phyloP scores from a whole-genome alignment of 179 eudicot genomes.

The Actinidia polygama region DNA sequence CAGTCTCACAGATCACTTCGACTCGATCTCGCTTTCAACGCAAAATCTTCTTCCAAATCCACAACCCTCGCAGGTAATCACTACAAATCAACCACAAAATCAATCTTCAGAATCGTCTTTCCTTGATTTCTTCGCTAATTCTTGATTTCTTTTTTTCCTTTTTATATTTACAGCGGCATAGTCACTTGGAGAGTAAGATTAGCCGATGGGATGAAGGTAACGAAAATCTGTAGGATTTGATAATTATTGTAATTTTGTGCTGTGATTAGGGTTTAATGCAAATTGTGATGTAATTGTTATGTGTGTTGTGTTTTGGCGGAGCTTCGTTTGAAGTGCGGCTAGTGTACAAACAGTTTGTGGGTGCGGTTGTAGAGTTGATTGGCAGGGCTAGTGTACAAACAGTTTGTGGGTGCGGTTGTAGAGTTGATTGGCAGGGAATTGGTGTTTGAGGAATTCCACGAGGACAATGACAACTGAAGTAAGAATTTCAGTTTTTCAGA shows the following conservation, averaged over 20 bases:
- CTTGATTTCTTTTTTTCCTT: neutral
- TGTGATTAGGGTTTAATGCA: neutral
- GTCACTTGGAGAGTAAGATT: constrained; percentile 66
- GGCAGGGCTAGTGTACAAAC: constrained; percentile 82
- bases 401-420: constrained; percentile 74
- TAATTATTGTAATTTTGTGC: neutral
- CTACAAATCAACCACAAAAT: neutral
- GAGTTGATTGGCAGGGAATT: constrained; percentile 80
- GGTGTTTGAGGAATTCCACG: constrained; percentile 74
- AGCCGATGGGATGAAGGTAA: constrained; percentile 85
- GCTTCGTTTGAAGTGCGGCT: constrained; percentile 85
- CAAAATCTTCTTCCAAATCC: constrained; percentile 65
- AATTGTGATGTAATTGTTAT: neutral
- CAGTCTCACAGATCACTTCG: constrained; percentile 84
- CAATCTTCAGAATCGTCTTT: neutral
- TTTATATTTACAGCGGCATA: constrained; percentile 40
- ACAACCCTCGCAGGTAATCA: constrained; percentile 45
- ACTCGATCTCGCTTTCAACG: constrained; percentile 89
- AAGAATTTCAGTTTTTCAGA: constrained; percentile 13
- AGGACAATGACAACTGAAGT: constrained; percentile 58
- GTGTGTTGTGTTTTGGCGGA: constrained; percentile 34
- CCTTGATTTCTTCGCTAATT: neutral
- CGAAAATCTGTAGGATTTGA: neutral
- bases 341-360: constrained; percentile 74
- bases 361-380: constrained; percentile 78